These are phyloP conservation scores for Coleophoma eucalyptorum DNA, from an alignment of 2,329 filamentous ascomycete species.

Conservation along the genomic window DNA sequence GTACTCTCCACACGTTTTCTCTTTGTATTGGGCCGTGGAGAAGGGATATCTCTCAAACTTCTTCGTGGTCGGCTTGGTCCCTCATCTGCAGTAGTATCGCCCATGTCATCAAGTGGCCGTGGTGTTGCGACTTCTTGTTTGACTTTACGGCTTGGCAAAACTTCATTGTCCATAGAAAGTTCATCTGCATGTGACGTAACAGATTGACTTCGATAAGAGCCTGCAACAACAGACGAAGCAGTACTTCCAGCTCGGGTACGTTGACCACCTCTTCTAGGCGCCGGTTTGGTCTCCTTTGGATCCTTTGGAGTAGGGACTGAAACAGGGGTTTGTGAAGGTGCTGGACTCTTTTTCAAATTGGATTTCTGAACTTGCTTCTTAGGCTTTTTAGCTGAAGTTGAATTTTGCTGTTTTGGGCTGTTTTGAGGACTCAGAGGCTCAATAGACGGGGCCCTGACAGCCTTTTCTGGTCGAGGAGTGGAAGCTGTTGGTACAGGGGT, in stretches of 20 bases:
- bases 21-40: slow-evolving; percentile 40
- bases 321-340: neutral
- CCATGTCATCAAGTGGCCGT: slow-evolving; percentile 47
- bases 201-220: slow-evolving; percentile 40
- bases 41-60: slow-evolving; percentile 15
- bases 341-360: slow-evolving; percentile 4
- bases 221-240: slow-evolving; percentile 24
- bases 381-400: neutral
- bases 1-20: slow-evolving; percentile 54
- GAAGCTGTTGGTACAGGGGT: slow-evolving; percentile 52
- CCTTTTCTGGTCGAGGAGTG: slow-evolving; percentile 43
- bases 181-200: slow-evolving; percentile 45
- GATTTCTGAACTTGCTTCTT: neutral
- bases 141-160: slow-evolving; percentile 34
- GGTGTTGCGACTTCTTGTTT: slow-evolving; percentile 60
- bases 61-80: slow-evolving; percentile 26
- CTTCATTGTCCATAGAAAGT: slow-evolving; percentile 38
- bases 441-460: slow-evolving; percentile 41
- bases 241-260: slow-evolving; percentile 21
- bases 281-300: slow-evolving; percentile 7
- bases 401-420: slow-evolving; percentile 18
- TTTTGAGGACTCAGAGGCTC: slow-evolving; percentile 56
- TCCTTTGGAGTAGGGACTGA: neutral
- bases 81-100: slow-evolving; percentile 54
- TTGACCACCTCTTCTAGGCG: slow-evolving; percentile 8